A percentile compares a stretch with the other conserved stretches of the same genome.
Conservation (phyloP, 768 basidiomycete genomes). For the Russula sp. region DNA sequence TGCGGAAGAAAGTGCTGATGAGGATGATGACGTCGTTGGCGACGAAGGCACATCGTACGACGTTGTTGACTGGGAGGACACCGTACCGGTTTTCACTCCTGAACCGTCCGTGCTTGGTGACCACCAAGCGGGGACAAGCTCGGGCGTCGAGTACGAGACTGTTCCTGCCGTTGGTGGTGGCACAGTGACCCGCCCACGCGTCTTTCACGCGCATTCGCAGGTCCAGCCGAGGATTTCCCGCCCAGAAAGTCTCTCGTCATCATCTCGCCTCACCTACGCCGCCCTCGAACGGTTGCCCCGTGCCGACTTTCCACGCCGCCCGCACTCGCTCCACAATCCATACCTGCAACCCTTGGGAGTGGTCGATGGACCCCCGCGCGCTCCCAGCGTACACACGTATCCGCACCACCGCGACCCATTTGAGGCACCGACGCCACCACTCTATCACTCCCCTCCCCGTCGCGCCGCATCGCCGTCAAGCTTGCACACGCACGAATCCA, state of each 20-base stretch:
- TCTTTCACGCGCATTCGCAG: constrained; percentile 80
- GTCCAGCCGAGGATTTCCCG: constrained; percentile 43
- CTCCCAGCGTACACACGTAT: constrained; percentile 17
- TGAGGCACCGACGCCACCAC: constrained; percentile 27
- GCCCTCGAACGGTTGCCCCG: constrained; percentile 3
- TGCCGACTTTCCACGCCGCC: constrained; percentile 11
- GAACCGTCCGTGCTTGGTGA: constrained; percentile 37
- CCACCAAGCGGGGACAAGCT: constrained; percentile 33
- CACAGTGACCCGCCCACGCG: constrained; percentile 74
- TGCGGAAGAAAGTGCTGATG: constrained; percentile 53
- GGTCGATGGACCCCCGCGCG: neutral
- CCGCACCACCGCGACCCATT: constrained; percentile 22
- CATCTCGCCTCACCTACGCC: constrained; percentile 19
- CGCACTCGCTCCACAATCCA: constrained; percentile 18
- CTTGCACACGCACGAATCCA: constrained; percentile 44
- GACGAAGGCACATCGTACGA: constrained; percentile 49
- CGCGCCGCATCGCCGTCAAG: constrained; percentile 48
- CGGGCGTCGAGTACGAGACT: constrained; percentile 68
- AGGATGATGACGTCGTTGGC: constrained; percentile 37
- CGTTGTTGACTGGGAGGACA: constrained; percentile 65
- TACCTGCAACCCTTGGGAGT: constrained; percentile 10
- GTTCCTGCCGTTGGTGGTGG: constrained; percentile 92
- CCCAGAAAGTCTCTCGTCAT: constrained; percentile 25
- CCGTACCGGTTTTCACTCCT: constrained; percentile 42
- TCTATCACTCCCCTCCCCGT: constrained; percentile 27